Evolutionary conservation across 306 rosid genomes (phyloP), one percentile per base, ranked within the genome.

Genomic region (Acacia confusa): DNA sequence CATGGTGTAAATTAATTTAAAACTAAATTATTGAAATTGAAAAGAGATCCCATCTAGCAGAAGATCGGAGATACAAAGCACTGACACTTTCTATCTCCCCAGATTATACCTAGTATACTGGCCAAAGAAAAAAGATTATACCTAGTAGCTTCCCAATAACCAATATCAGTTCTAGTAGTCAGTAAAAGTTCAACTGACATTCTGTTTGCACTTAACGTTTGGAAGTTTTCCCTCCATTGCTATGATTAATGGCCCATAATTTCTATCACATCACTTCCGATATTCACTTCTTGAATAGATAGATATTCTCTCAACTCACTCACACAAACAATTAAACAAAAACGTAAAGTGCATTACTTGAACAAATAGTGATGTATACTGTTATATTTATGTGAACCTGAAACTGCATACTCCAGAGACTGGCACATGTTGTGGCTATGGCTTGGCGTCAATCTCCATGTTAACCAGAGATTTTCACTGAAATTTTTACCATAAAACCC

Each of bases 391-490:
- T 44, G 61, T 9, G 72, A 41, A 44, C 70, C 22, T 27, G 60
- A 43, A 27, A 27, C 24, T 25, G n/a, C 4, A 63, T 17, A 4
- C 14, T 19, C 16, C 64, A 77, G 73, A 44, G 3, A 28, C 16
- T 63, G 45, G 72, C 72, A 6, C 48, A 34, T 44, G 30, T 32
- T 44, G 44, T 43, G 48, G 47, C 4, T 6, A 67, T 34, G 60
- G 63, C 27, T 71, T 27, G 58, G 15, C 13, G 79, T 82, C 76
- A 66, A 63, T 44, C 34, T 84, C 19, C 48, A 61, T 16, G 60
- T 55, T 25, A 30, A 43, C 24, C 14, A 34, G 65, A 60, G 73
- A 36, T 75, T 73, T 41, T 65, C 72, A 36, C 19, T 19, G 50
- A 25, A 38, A 9, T 14, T 34, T 30, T 34, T 38, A 9, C 48